phyloP scores from a whole-genome alignment of 2,329 filamentous ascomycete genomes.

The Graphilbum ipis-grandicollis region DNA sequence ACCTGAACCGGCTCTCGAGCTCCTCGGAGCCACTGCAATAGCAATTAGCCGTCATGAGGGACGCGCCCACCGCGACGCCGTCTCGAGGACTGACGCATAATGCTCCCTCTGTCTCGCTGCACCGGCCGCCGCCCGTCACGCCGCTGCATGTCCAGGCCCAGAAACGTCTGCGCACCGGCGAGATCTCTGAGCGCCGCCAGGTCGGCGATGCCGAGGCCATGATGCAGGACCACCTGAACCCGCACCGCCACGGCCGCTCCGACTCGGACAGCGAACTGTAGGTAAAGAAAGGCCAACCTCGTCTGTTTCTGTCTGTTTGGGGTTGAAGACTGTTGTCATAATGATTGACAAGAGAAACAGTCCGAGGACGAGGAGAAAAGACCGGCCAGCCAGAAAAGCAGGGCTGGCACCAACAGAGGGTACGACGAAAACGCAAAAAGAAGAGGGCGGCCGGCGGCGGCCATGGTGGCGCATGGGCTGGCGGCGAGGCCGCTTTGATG shows the following conservation, averaged over 20 bases:
- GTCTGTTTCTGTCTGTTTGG: too few relatives aligned
- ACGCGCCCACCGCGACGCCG: constrained; percentile 39
- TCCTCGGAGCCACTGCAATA: constrained; percentile 96
- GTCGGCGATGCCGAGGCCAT: constrained; percentile 75
- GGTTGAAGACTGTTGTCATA: too few relatives aligned
- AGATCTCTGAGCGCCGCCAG: constrained; percentile 75
- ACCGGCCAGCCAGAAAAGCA: too few relatives aligned
- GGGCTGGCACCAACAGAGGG: too few relatives aligned
- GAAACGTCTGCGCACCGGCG: constrained; percentile 27
- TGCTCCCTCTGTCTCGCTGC: background rate
- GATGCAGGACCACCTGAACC: constrained; percentile 34
- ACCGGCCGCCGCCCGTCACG: background rate
- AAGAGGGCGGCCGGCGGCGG: too few relatives aligned
- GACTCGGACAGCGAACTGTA: constrained; percentile 20
- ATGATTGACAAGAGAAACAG: too few relatives aligned
- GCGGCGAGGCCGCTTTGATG: too few relatives aligned
- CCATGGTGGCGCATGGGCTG: too few relatives aligned
- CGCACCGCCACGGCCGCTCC: constrained; percentile 10
- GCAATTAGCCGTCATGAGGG: constrained; percentile 78
- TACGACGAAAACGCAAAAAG: too few relatives aligned
- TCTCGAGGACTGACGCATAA: constrained; percentile 46
- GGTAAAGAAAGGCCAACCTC: too few relatives aligned
- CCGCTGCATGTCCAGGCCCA: constrained; percentile 21
- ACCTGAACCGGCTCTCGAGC: constrained; percentile 87
- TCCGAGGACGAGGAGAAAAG: too few relatives aligned